Evolutionary conservation across 2,329 filamentous ascomycete genomes (phyloP).

Genomic region (Claviceps humidiphila): DNA sequence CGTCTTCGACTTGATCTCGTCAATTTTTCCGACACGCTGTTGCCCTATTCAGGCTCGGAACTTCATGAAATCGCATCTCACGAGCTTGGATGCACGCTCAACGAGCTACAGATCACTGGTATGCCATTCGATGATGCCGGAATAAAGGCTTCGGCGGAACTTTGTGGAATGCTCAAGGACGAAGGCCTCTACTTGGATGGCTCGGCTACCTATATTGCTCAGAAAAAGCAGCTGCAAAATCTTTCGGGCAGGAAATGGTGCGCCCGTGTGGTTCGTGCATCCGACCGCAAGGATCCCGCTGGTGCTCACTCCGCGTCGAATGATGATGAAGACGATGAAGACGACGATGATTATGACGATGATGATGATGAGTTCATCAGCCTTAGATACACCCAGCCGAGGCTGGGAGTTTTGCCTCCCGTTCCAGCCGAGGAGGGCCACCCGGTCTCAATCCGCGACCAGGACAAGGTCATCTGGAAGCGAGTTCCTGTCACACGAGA

Average conservation of each 20-base stretch:
- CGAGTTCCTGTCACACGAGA: slow-evolving; percentile 30
- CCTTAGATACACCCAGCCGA: slow-evolving; percentile 14
- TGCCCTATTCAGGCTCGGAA: slow-evolving; percentile 31
- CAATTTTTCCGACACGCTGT: slow-evolving; percentile 35
- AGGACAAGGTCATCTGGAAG: slow-evolving; percentile 38
- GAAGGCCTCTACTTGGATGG: slow-evolving; percentile 38
- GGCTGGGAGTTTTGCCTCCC: slow-evolving; percentile 22
- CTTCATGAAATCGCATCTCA: slow-evolving; percentile 40
- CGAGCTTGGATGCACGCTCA: slow-evolving; percentile 38
- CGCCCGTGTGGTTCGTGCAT: slow-evolving; percentile 32
- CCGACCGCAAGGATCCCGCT: slow-evolving; percentile 19
- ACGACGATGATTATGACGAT: slow-evolving; percentile 16
- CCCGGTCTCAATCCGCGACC: slow-evolving; percentile 26
- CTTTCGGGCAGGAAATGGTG: slow-evolving; percentile 27
- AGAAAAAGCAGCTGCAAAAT: slow-evolving; percentile 24
- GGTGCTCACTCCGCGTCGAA: too few relatives aligned
- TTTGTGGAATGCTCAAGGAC: slow-evolving; percentile 39
- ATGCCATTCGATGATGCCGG: slow-evolving; percentile 36
- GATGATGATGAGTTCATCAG: slow-evolving; percentile 7
- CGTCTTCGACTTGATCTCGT: slow-evolving; percentile 39
- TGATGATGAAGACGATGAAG: background rate
- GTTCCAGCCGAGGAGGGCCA: slow-evolving; percentile 30
- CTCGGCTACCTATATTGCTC: slow-evolving; percentile 28
- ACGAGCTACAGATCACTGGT: slow-evolving; percentile 40
- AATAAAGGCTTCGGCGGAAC: slow-evolving; percentile 31